Percentiles rank a stretch among this genome's conserved stretches.
phyloP scores from a whole-genome alignment of 2,329 filamentous ascomycete genomes.

The Capronia epimyces region DNA sequence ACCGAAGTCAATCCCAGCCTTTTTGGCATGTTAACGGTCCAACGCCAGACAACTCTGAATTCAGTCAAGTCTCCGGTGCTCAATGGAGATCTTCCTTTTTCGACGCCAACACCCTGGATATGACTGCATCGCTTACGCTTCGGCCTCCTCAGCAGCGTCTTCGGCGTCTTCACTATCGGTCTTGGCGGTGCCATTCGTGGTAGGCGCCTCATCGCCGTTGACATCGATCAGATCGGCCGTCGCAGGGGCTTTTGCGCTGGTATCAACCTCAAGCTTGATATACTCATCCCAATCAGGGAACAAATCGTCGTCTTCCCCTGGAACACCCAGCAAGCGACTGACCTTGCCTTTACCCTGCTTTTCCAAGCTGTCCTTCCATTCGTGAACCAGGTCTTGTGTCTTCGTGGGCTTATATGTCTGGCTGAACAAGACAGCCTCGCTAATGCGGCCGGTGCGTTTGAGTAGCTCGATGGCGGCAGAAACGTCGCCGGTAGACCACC shows the following conservation, averaged over 20 bases:
- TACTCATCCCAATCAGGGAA: slow-evolving; percentile 97
- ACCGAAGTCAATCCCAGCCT: not conserved
- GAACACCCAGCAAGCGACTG: slow-evolving; percentile 73
- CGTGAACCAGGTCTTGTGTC: slow-evolving; percentile 59
- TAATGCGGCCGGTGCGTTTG: slow-evolving; percentile 67
- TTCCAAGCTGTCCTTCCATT: slow-evolving; percentile 81
- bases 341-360: slow-evolving; percentile 81
- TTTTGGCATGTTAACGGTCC: not conserved
- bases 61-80: not conserved
- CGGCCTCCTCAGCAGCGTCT: slow-evolving; percentile 13
- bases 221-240: slow-evolving; percentile 38
- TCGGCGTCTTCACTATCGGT: slow-evolving; percentile 21
- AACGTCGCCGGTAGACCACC: slow-evolving; percentile 81
- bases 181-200: slow-evolving; percentile 33
- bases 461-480: slow-evolving; percentile 76
- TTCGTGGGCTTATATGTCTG: slow-evolving; percentile 91
- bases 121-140: not conserved
- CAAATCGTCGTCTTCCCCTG: slow-evolving; percentile 72
- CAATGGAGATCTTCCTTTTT: not conserved
- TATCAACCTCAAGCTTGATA: slow-evolving; percentile 71
- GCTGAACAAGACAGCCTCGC: slow-evolving; percentile 84
- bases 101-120: not conserved
- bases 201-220: slow-evolving; percentile 32
- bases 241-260: slow-evolving; percentile 44
- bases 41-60: not conserved